Base-by-base conservation (phyloP, 2,329 filamentous ascomycete genomes). In the Epichloe uncinata region DNA sequence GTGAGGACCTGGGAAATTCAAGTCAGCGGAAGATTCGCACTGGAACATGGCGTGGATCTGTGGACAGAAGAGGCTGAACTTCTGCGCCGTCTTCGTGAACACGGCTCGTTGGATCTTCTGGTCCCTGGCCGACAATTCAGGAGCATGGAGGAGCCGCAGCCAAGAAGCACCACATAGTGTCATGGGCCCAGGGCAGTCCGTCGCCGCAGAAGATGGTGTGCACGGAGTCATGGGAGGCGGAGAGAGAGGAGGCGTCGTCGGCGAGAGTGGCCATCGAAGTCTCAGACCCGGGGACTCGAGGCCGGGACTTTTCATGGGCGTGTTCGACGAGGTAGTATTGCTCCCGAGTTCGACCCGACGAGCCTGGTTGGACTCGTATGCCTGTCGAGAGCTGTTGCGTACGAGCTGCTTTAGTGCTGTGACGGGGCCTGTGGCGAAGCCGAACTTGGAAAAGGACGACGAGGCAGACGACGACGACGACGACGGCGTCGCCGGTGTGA, bases 31-130 rank as follows among this genome's bases (percentile, higher is more conserved):
- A 26, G 26, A 26, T 26, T 26, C 26, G 26, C 26, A 30, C 3
- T 9, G 26, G 26, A 30, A 30, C 26, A 30, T 30, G 26, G 26
- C 26, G 26, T 2, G 36, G 26, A 40, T 46, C 9, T 50, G 26
- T 16, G 42, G n/a, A n/a, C n/a, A n/a, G n/a, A n/a, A n/a, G 43
- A 72, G 63, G 37, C 55, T 52, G 45, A 62, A 66, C 53, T 72
- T 78, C 49, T 67, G 71, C 53, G 73, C 72, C 4, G 78, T 75
- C 57, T 75, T 79, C 36, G 68, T 63, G 20, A 82, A 66, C 1
- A 72, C 70, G 11, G 68, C 62, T 15, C 66, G 69, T 36, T 82
- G 63, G 2, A 67, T 63, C 58, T 68, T 73, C 52, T 75, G 73
- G 2, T 73, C 72, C 45, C 69, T 70, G 2, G 66, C 58, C 4